Percentiles rank a stretch among this genome's conserved stretches.
Evolutionary conservation across 2,329 filamentous ascomycete genomes (phyloP).

Genomic region (Seiridium cupressi): DNA sequence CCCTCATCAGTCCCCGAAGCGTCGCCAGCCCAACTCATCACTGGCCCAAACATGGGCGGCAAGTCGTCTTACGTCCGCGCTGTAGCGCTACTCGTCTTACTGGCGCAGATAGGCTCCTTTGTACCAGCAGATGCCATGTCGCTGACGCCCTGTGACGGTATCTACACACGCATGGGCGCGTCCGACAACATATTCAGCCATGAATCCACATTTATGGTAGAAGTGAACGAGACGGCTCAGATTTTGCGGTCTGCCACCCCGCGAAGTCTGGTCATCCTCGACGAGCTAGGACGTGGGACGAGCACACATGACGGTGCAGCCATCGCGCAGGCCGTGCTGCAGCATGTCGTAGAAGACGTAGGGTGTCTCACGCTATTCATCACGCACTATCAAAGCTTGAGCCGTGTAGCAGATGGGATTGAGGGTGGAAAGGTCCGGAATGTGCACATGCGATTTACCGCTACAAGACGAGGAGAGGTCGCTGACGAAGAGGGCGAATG

Average conservation of each 20-base stretch:
- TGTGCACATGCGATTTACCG: conserved; percentile 89
- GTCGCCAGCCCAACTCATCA: conserved; percentile 76
- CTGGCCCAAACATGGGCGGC: conserved; percentile 97
- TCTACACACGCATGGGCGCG: conserved; percentile 94
- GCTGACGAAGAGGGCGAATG: background rate
- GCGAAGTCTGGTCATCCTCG: conserved; percentile 83
- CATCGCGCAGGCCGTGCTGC: conserved; percentile 88
- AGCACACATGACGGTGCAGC: conserved; percentile 95
- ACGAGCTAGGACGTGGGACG: conserved; percentile 91
- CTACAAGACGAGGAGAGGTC: conserved; percentile 10
- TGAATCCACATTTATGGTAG: conserved; percentile 97
- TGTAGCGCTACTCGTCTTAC: conserved; percentile 85
- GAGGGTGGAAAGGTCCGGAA: conserved; percentile 66
- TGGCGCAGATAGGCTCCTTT: conserved; percentile 92
- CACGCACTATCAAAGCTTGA: conserved; percentile 92
- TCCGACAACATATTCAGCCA: conserved; percentile 94
- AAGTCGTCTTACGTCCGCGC: conserved; percentile 97
- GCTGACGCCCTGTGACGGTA: conserved; percentile 83
- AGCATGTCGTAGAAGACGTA: conserved; percentile 74
- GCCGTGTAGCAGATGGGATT: conserved; percentile 67
- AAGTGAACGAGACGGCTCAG: conserved; percentile 86
- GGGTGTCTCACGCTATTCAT: conserved; percentile 88
- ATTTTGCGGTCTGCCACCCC: conserved; percentile 88
- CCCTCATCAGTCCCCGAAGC: conserved; percentile 52
- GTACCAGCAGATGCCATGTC: conserved; percentile 75